These are phyloP conservation scores for Acer campestre DNA, from an alignment of 345 rosid genomes.

Conservation along the genomic window DNA sequence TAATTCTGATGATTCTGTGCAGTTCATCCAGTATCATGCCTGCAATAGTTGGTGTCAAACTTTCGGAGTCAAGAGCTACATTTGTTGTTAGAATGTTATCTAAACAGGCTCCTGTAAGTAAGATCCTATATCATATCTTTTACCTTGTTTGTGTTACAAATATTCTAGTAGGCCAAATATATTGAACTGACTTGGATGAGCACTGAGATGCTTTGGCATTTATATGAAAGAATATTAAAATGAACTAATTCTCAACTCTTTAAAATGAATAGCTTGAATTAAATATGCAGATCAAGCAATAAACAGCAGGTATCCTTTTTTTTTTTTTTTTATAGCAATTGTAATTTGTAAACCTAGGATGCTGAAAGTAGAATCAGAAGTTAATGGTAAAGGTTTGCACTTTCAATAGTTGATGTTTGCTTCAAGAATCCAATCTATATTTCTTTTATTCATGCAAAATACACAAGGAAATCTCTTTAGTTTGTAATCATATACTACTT, in stretches of 20 bases:
- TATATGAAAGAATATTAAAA: background rate
- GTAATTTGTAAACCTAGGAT: background rate
- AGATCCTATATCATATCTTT: slow-evolving; percentile 9
- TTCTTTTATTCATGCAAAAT: background rate
- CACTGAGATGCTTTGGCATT: background rate
- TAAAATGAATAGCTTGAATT: background rate
- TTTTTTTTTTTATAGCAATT: too few relatives aligned
- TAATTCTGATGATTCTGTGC: slow-evolving; percentile 1
- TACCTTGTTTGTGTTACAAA: background rate
- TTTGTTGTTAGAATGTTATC: slow-evolving; percentile 7
- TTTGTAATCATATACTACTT: background rate
- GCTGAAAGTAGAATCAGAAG: slow-evolving; percentile 1
- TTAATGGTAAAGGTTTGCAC: background rate
- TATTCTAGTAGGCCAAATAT: slow-evolving; percentile 6
- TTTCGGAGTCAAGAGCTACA: background rate
- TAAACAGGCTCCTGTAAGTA: background rate
- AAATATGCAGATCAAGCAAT: background rate
- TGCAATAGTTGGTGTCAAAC: slow-evolving; percentile 8
- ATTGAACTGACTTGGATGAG: slow-evolving; percentile 10
- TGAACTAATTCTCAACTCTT: background rate
- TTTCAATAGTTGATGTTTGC: background rate
- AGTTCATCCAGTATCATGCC: slow-evolving; percentile 9
- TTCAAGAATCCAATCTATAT: slow-evolving; percentile 11
- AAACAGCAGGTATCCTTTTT: background rate
- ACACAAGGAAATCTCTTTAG: background rate